Conservation (phyloP, 169 alveolate species). For the Eimeria necatrix region DNA sequence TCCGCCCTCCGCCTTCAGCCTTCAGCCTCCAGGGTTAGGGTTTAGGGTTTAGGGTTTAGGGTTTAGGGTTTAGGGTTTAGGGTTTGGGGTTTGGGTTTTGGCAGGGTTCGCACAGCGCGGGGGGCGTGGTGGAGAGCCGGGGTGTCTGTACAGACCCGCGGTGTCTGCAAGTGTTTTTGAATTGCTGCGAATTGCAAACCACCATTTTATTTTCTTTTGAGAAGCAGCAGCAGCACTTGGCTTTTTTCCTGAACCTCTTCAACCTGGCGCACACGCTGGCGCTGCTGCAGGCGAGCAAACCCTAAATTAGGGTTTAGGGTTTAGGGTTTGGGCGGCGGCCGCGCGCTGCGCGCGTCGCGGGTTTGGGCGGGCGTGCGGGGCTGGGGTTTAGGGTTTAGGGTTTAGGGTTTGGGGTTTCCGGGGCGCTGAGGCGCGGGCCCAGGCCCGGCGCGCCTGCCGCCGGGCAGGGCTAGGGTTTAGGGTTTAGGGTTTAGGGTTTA, state of each 20-base stretch:
- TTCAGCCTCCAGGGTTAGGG: no score
- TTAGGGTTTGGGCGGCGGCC: no score
- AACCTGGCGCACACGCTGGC: slow-evolving; percentile 13
- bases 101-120: neutral
- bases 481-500: neutral
- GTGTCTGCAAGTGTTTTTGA: neutral
- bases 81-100: neutral
- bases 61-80: neutral
- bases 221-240: neutral
- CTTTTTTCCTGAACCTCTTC: slow-evolving; percentile 12
- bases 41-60: neutral
- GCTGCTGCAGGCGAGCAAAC: neutral
- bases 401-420: neutral
- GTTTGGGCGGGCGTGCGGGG: no score
- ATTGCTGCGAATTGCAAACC: neutral
- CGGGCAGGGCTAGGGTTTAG: slow-evolving; percentile 9
- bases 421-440: no score
- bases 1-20: no score
- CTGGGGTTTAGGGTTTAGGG: neutral
- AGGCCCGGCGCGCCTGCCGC: no score
- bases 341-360: no score
- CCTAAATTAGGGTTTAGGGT: no score
- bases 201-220: neutral
- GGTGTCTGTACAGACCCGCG: neutral
- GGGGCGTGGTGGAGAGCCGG: neutral